phyloP scores from a whole-genome alignment of 2,329 filamentous ascomycete genomes.

The Acrocalymma vagum region DNA sequence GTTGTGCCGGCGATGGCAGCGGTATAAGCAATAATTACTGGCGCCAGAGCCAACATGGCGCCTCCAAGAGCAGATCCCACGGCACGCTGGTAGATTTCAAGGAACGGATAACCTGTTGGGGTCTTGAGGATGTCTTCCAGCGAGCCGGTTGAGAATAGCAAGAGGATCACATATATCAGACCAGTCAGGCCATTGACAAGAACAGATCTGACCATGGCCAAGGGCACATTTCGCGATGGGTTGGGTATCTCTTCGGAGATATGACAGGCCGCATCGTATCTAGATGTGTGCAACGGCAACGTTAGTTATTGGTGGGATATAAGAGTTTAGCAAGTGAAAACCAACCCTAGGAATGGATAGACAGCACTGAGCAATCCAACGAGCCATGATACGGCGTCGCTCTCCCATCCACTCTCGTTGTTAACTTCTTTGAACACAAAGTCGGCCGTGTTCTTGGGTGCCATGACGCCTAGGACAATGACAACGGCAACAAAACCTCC shows the following conservation, averaged over 20 bases:
- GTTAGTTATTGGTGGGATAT: no score
- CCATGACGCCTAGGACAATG: constrained; percentile 28
- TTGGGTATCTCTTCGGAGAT: constrained; percentile 42
- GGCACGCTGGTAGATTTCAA: constrained; percentile 55
- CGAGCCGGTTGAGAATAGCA: constrained; percentile 55
- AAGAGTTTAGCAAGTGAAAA: no score
- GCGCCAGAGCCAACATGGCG: constrained; percentile 49
- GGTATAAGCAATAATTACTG: constrained; percentile 21
- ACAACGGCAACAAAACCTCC: constrained; percentile 24
- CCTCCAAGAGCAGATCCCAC: constrained; percentile 41
- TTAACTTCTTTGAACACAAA: constrained; percentile 29
- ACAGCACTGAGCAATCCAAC: constrained; percentile 31
- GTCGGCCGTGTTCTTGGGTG: constrained; percentile 21
- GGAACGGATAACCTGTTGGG: constrained; percentile 53
- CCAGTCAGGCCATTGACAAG: constrained; percentile 57
- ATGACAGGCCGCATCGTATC: constrained; percentile 55
- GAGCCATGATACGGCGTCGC: constrained; percentile 30
- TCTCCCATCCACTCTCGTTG: constrained; percentile 30
- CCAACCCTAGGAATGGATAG: constrained; percentile 31
- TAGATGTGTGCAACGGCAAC: no score
- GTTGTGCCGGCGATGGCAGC: constrained; percentile 38
- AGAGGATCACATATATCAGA: constrained; percentile 51
- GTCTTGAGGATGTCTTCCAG: constrained; percentile 50
- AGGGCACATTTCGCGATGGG: constrained; percentile 35
- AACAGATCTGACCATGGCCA: constrained; percentile 44